A percentile compares a stretch with the other conserved stretches of the same genome.
These are phyloP conservation scores for Ceratocystis albifundus DNA, from an alignment of 2,329 filamentous ascomycete genomes.

Conservation along the genomic window DNA sequence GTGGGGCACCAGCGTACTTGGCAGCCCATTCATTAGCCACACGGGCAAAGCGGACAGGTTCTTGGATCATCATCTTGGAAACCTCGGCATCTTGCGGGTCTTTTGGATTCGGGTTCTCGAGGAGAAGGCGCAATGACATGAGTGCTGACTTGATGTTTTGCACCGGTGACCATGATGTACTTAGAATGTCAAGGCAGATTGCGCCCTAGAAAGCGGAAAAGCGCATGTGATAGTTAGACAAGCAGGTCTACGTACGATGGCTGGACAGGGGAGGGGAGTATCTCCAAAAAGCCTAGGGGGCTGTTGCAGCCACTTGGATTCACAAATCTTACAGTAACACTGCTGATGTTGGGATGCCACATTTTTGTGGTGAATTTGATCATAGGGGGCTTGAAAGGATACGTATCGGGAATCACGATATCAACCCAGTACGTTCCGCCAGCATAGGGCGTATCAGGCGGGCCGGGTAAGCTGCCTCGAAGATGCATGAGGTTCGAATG, in stretches of 20 bases:
- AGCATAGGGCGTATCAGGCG: constrained; percentile 86
- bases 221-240: neutral
- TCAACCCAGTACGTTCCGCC: constrained; percentile 73
- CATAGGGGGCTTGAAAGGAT: constrained; percentile 81
- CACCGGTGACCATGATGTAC: constrained; percentile 85
- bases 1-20: constrained; percentile 64
- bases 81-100: constrained; percentile 96
- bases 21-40: constrained; percentile 88
- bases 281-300: neutral
- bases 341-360: constrained; percentile 96
- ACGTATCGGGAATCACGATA: constrained; percentile 75
- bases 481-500: constrained; percentile 68
- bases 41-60: constrained; percentile 66
- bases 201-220: constrained; percentile 55
- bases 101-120: constrained; percentile 86
- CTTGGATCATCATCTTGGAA: constrained; percentile 72
- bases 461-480: constrained; percentile 70
- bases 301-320: neutral
- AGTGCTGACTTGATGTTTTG: constrained; percentile 93
- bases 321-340: constrained; percentile 61
- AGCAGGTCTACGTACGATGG: neutral
- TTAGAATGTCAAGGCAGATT: constrained; percentile 90
- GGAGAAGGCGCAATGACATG: constrained; percentile 82
- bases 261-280: neutral
- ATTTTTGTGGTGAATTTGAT: constrained; percentile 91